phyloP scores from a whole-genome alignment of 73 alveolate genomes.

The Paramecium octaurelia region DNA sequence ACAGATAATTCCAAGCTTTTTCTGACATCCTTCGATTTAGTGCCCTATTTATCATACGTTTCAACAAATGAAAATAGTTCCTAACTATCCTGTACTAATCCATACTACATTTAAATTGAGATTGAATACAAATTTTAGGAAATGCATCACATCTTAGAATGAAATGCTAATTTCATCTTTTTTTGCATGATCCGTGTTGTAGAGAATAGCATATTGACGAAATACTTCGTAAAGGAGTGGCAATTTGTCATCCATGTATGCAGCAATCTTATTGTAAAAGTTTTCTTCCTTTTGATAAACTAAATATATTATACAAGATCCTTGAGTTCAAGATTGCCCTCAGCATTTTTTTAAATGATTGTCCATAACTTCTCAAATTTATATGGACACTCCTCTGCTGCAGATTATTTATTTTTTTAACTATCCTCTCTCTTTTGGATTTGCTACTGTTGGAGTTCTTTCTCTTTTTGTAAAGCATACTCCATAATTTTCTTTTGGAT shows the following conservation, averaged over 20 bases:
- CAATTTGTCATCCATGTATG: slow-evolving; percentile 18
- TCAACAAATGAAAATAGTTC: slow-evolving; percentile 42
- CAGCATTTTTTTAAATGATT: slow-evolving; percentile 57
- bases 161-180: slow-evolving; percentile 62
- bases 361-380: slow-evolving; percentile 57
- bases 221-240: slow-evolving; percentile 40
- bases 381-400: slow-evolving; percentile 48
- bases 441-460: neutral
- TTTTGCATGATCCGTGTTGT: slow-evolving; percentile 39
- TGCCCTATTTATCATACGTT: slow-evolving; percentile 42
- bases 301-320: neutral
- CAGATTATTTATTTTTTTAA: slow-evolving; percentile 33
- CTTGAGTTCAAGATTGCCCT: slow-evolving; percentile 27
- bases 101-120: neutral
- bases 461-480: neutral
- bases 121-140: slow-evolving; percentile 39
- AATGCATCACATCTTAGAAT: slow-evolving; percentile 61
- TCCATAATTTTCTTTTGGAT: slow-evolving; percentile 49
- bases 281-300: slow-evolving; percentile 7
- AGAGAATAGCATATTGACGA: slow-evolving; percentile 42
- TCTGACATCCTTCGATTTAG: slow-evolving; percentile 14
- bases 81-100: slow-evolving; percentile 44
- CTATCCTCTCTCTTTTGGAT: slow-evolving; percentile 39
- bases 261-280: neutral
- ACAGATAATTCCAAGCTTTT: slow-evolving; percentile 20